phyloP scores from a whole-genome alignment of 2,329 filamentous ascomycete species.

The Pezizomycotina sp. region DNA sequence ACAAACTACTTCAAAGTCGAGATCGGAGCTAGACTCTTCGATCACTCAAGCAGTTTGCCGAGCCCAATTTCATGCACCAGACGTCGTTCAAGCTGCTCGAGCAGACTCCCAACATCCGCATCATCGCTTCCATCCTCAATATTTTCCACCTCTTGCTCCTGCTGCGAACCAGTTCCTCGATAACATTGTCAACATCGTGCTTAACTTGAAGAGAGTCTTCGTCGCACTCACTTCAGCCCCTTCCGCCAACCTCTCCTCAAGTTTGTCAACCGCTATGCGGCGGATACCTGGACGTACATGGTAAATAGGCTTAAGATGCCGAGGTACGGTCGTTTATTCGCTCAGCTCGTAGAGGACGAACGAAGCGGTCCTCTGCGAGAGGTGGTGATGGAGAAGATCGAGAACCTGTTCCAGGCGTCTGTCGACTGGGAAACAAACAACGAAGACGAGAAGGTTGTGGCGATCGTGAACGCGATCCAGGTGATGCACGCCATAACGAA shows the following conservation, averaged over 20 bases:
- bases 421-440: conserved; percentile 46
- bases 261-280: conserved; percentile 83
- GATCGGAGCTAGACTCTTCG: conserved; percentile 80
- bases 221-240: conserved; percentile 76
- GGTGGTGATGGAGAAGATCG: conserved; percentile 54
- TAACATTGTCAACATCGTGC: conserved; percentile 71
- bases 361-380: conserved; percentile 55
- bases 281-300: conserved; percentile 70
- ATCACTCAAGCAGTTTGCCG: conserved; percentile 87
- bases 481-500: conserved; percentile 63
- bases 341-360: conserved; percentile 66
- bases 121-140: conserved; percentile 85
- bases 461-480: conserved; percentile 75
- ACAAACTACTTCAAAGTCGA: conserved; percentile 99
- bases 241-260: conserved; percentile 82
- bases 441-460: conserved; percentile 50
- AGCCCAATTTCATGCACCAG: conserved; percentile 62
- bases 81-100: conserved; percentile 91
- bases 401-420: conserved; percentile 50
- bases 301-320: conserved; percentile 65
- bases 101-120: conserved; percentile 81
- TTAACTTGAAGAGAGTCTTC: conserved; percentile 70
- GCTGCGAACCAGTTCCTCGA: conserved; percentile 86
- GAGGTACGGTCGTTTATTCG: conserved; percentile 77
- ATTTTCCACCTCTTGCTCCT: conserved; percentile 86